Conservation (phyloP, 2,329 filamentous ascomycete species). For the Fusarium phyllophilum region DNA sequence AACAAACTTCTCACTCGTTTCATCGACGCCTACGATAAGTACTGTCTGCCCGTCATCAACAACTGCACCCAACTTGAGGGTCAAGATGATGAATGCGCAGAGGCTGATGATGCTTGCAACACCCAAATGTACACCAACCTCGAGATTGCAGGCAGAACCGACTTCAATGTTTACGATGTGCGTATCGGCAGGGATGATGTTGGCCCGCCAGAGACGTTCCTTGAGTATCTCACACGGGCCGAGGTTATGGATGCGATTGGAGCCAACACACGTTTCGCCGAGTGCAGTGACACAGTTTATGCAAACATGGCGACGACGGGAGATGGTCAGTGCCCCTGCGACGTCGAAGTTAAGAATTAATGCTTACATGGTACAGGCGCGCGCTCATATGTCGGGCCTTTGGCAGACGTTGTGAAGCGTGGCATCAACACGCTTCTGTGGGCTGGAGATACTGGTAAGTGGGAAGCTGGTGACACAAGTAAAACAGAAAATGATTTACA, state of each 20-base stretch:
- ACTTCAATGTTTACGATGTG: slow-evolving; percentile 61
- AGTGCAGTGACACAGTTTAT: slow-evolving; percentile 41
- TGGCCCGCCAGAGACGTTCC: slow-evolving; percentile 39
- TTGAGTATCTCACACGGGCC: slow-evolving; percentile 37
- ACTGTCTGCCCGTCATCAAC: slow-evolving; percentile 35
- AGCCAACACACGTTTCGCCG: slow-evolving; percentile 38
- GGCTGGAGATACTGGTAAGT: slow-evolving; percentile 62
- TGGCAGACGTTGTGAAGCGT: slow-evolving; percentile 58
- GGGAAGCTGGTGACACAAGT: not conserved
- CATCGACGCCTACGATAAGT: slow-evolving; percentile 46
- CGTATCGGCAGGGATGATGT: slow-evolving; percentile 44
- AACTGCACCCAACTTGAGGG: slow-evolving; percentile 40
- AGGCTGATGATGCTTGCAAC: slow-evolving; percentile 42
- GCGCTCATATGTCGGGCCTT: slow-evolving; percentile 56
- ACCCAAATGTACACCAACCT: slow-evolving; percentile 43
- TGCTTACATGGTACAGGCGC: slow-evolving; percentile 44
- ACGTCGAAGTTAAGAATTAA: not conserved
- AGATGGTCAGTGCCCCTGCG: slow-evolving; percentile 28
- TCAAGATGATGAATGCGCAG: slow-evolving; percentile 43
- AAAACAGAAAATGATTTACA: not conserved
- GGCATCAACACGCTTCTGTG: slow-evolving; percentile 62
- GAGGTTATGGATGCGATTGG: slow-evolving; percentile 42
- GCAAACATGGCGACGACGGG: slow-evolving; percentile 38
- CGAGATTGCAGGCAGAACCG: slow-evolving; percentile 36
- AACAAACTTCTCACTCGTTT: slow-evolving; percentile 30